Evolutionary conservation across 208 protist species (phyloP).

Genomic region (Entamoeba dispar): DNA sequence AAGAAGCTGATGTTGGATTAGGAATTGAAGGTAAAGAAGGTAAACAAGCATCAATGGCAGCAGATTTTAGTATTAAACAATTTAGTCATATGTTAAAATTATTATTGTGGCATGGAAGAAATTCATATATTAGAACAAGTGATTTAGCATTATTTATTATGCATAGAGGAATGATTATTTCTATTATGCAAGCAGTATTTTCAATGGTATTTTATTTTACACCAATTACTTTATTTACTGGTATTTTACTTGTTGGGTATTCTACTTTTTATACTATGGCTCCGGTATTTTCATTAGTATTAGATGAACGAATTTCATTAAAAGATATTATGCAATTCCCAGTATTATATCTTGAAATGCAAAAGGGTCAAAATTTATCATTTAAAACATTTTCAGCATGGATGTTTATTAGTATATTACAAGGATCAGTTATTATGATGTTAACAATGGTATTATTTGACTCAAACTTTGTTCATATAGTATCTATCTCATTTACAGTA

Average conservation of each 20-base stretch:
- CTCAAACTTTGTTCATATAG: neutral
- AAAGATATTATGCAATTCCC: constrained; percentile 67
- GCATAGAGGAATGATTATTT: neutral
- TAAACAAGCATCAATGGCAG: constrained; percentile 78
- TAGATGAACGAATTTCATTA: constrained; percentile 27
- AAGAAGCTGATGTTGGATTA: constrained; percentile 38
- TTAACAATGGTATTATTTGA: neutral
- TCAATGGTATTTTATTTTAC: neutral
- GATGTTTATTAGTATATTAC: neutral
- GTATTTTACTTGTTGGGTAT: neutral
- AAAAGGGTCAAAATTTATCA: constrained; percentile 65
- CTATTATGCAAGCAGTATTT: neutral
- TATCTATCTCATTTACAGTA: constrained; percentile 81
- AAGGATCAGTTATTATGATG: neutral
- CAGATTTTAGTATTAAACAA: constrained; percentile 83
- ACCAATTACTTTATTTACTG: neutral
- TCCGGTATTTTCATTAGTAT: neutral
- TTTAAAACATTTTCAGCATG: constrained; percentile 13
- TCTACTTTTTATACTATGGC: neutral
- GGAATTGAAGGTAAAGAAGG: constrained; percentile 82
- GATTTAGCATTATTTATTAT: constrained; percentile 3
- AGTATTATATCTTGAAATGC: constrained; percentile 82
- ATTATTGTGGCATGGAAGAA: constrained; percentile 55
- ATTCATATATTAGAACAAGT: constrained; percentile 52
- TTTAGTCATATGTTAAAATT: constrained; percentile 63